These are phyloP conservation scores for Geotrichum bryndzae DNA, from an alignment of 1,139 yeast species.

Conservation along the genomic window DNA sequence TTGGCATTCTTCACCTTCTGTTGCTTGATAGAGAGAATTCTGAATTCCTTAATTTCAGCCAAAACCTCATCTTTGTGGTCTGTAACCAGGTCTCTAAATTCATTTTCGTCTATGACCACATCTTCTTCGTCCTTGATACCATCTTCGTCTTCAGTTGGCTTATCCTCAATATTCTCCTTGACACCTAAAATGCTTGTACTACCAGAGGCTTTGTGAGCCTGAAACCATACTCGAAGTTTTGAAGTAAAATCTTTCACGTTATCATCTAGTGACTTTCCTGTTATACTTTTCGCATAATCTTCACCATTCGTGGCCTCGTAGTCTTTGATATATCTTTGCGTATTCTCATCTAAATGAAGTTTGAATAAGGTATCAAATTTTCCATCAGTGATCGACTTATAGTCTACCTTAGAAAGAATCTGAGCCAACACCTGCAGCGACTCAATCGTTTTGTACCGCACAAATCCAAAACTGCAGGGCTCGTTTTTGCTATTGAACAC, in stretches of 20 bases:
- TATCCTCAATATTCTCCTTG: constrained; percentile 12
- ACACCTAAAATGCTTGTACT: constrained; percentile 11
- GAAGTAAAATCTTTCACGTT: constrained; percentile 12
- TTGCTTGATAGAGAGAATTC: constrained; percentile 30
- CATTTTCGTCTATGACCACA: constrained; percentile 26
- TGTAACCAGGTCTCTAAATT: constrained; percentile 13
- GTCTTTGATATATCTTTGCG: constrained; percentile 19
- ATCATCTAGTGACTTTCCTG: constrained; percentile 13
- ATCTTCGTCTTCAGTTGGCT: constrained; percentile 4
- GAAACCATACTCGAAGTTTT: constrained; percentile 14
- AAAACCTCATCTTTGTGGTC: constrained; percentile 14
- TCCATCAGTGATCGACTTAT: constrained; percentile 18
- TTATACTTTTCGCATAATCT: constrained; percentile 17
- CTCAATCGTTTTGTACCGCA: constrained; percentile 22
- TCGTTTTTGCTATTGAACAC: constrained; percentile 22
- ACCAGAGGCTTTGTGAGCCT: constrained; percentile 13
- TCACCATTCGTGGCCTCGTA: constrained; percentile 19
- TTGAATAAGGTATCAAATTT: constrained; percentile 21
- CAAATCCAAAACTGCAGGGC: constrained; percentile 26
- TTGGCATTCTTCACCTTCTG: constrained; percentile 25
- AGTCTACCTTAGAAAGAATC: constrained; percentile 25
- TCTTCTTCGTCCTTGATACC: constrained; percentile 26
- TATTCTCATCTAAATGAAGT: constrained; percentile 19
- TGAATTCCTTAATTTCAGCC: constrained; percentile 28
- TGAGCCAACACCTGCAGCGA: constrained; percentile 24